These are phyloP conservation scores for Sugiyamaella neomexicana DNA, from an alignment of 1,139 yeast genomes.

Conservation along the genomic window DNA sequence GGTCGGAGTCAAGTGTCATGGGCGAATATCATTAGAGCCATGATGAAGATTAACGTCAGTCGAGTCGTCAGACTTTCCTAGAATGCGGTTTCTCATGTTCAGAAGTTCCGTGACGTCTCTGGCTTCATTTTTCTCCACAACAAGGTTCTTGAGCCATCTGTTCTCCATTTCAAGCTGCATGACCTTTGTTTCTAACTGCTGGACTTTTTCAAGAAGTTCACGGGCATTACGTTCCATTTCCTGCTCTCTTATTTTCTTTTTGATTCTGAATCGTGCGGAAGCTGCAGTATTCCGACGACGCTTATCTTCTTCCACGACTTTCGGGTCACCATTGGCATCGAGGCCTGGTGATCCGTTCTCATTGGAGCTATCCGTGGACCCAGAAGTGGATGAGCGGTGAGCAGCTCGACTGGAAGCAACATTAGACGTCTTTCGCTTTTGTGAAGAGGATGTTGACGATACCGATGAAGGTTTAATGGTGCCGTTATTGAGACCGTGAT, in stretches of 20 bases:
- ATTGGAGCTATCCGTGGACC: constrained; percentile 2
- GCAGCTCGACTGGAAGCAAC: neutral
- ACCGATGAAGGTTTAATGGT: neutral
- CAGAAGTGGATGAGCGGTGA: constrained; percentile 1
- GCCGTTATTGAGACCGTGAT: neutral
- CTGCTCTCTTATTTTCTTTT: constrained; percentile 79
- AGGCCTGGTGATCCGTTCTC: neutral
- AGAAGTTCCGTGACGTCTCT: constrained; percentile 37
- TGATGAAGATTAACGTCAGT: neutral
- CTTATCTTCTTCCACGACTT: constrained; percentile 56
- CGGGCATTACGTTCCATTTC: constrained; percentile 72
- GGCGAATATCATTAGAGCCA: neutral
- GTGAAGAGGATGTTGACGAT: neutral
- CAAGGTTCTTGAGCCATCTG: constrained; percentile 70
- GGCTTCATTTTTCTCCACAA: constrained; percentile 59
- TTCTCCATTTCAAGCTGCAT: constrained; percentile 82
- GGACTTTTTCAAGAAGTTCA: constrained; percentile 62
- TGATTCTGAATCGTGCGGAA: constrained; percentile 74
- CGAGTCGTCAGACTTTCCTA: constrained; percentile 15
- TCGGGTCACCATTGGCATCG: constrained; percentile 21
- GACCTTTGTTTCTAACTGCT: constrained; percentile 59
- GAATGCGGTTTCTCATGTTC: constrained; percentile 34
- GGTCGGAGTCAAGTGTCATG: neutral
- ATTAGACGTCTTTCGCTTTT: constrained; percentile 3
- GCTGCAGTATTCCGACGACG: constrained; percentile 80